A percentile compares a stretch with the other conserved stretches of the same genome.
Conservation (phyloP, 345 rosid genomes). For the Populus deltoides region DNA sequence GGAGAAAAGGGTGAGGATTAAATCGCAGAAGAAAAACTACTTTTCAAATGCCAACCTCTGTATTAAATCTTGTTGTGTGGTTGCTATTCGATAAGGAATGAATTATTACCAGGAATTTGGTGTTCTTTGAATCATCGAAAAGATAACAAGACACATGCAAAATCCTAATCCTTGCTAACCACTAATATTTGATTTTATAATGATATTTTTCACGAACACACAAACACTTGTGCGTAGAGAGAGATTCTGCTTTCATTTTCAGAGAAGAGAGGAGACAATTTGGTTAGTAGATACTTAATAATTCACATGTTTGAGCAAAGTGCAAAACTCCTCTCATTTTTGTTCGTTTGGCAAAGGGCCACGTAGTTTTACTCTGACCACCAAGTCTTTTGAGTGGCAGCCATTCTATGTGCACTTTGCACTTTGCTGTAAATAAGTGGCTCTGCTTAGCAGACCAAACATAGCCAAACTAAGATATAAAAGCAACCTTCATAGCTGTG, state of each 20-base stretch:
- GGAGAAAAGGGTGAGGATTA: too few relatives aligned
- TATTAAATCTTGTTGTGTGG: neutral
- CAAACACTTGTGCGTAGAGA: neutral
- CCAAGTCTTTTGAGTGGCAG: conserved; percentile 23
- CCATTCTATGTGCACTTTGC: neutral
- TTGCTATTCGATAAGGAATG: neutral
- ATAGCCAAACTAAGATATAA: neutral
- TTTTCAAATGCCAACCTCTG: neutral
- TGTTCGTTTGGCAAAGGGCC: conserved; percentile 20
- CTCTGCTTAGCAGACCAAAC: conserved; percentile 1
- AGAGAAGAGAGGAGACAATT: neutral
- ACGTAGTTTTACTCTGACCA: conserved; percentile 40
- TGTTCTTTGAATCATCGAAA: neutral
- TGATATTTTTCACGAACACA: neutral
- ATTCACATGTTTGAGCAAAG: neutral
- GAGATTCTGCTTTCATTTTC: neutral
- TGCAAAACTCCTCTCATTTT: conserved; percentile 17
- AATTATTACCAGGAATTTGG: neutral
- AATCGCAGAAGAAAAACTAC: too few relatives aligned
- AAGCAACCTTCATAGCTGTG: neutral
- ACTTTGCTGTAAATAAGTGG: neutral
- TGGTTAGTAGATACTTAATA: too few relatives aligned
- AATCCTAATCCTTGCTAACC: neutral
- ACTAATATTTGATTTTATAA: neutral
- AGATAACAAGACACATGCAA: neutral